A percentile compares a stretch with the other conserved stretches of the same genome.
Conservation (phyloP, 305 asterid species). For the Stenogyne calaminthoides region DNA sequence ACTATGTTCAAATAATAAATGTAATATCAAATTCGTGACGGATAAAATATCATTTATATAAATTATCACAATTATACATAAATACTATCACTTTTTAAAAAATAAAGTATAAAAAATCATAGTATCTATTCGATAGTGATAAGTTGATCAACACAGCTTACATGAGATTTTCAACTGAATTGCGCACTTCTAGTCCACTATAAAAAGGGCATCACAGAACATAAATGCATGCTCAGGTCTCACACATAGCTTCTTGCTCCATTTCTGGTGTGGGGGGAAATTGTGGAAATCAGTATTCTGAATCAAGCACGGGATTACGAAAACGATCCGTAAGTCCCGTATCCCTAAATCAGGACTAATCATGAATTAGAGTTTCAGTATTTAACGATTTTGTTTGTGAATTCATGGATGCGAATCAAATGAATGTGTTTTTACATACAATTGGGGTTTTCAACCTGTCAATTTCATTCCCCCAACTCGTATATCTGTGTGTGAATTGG, state of each 20-base stretch:
- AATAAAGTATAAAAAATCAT: too few species aligned
- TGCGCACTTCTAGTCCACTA: too few species aligned
- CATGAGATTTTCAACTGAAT: too few species aligned
- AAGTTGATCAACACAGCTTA: too few species aligned
- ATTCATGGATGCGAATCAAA: conserved; percentile 17
- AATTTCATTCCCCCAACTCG: background rate
- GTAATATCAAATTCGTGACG: too few species aligned
- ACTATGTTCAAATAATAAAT: too few species aligned
- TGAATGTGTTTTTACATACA: background rate
- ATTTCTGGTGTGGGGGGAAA: background rate
- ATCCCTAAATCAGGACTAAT: background rate
- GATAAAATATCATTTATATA: too few species aligned
- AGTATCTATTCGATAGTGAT: too few species aligned
- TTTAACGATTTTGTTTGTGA: background rate
- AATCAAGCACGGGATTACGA: conserved; percentile 53
- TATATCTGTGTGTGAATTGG: background rate
- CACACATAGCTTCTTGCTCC: conserved; percentile 1
- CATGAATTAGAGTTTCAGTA: conserved; percentile 20
- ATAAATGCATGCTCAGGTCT: background rate
- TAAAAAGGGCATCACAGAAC: background rate
- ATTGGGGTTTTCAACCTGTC: conserved; percentile 5
- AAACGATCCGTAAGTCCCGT: conserved; percentile 36
- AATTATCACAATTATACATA: too few species aligned
- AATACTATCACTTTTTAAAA: too few species aligned
- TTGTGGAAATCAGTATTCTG: background rate